Evolutionary conservation across 2,329 filamentous ascomycete species (phyloP), one percentile per base, ranked within the genome.

Genomic region (Alternaria consortialis): DNA sequence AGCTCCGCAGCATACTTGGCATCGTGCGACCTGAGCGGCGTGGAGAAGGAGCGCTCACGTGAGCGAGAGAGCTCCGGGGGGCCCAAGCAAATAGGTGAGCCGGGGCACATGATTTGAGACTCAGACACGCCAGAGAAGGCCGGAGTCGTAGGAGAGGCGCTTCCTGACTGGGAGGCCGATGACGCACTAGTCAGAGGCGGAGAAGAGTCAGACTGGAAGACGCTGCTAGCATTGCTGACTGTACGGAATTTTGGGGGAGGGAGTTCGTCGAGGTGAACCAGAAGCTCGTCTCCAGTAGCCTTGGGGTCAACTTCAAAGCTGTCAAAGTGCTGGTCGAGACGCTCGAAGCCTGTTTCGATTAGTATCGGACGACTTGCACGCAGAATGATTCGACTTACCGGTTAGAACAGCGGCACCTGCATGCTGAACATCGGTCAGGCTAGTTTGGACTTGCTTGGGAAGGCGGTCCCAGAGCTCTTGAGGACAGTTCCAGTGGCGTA

Each of bases 341-440:
- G 74, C 59, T 74, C 73, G 56, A 70, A 77, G 29, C 70, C 74
- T 76, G 43, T 43, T 42, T 11, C 7, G 31, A 53, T 74, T 59
- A 73, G 67, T 46, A 52, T 39, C 29, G 32, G 44, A 53, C 53
- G 37, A 56, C n/a, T 32, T 40, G 50, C 36, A 53, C 36, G 55
- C 59, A 40, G 56, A 54, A 60, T 61, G 17, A 11, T 43, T 42
- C 13, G 42, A 75, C 78, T 62, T 78, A 60, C 80, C 74, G 48
- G 81, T 83, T 64, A 77, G 72, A 34, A 83, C 77, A 37, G 81
- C 81, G 17, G 83, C 83, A 42, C 80, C 82, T 52, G 81, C 76
- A 48, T 79, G 77, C 64, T 80, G 77, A 68, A 83, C 76, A 32
- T 77, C 71, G 5, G 75, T 69, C 31, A 81, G 60, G 34, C 66